Conservation (phyloP, 2,329 filamentous ascomycete species). For the Clonostachys solani region DNA sequence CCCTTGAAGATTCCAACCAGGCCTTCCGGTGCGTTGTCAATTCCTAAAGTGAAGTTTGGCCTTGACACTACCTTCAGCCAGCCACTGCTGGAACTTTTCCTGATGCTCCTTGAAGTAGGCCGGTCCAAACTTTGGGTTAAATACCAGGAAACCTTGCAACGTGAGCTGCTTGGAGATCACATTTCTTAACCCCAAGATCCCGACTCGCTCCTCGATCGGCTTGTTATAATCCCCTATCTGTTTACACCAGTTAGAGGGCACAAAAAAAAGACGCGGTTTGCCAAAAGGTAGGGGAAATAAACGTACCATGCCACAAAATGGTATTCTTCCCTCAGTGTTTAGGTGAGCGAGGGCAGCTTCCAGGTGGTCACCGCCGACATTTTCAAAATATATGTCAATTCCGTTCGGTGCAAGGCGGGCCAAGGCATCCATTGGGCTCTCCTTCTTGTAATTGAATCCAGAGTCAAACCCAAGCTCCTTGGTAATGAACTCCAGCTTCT, state of each 20-base stretch:
- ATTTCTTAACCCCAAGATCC: conserved; percentile 60
- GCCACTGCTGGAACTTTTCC: conserved; percentile 71
- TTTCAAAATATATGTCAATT: conserved; percentile 63
- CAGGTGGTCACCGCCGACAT: conserved; percentile 48
- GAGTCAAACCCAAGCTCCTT: conserved; percentile 47
- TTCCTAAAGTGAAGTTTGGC: conserved; percentile 67
- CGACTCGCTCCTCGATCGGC: conserved; percentile 48
- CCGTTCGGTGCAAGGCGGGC: conserved; percentile 69
- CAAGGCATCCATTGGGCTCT: conserved; percentile 65
- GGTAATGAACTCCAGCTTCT: conserved; percentile 67
- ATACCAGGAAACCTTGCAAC: conserved; percentile 74
- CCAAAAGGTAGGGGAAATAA: background rate
- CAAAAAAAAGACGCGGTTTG: background rate
- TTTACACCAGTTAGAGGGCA: background rate
- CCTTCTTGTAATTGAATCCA: conserved; percentile 88
- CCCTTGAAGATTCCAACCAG: conserved; percentile 72
- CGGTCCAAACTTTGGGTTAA: conserved; percentile 59
- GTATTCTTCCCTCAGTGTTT: conserved; percentile 63
- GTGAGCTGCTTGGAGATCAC: conserved; percentile 66
- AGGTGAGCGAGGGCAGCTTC: conserved; percentile 37
- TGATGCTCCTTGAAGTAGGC: conserved; percentile 68
- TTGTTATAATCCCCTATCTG: conserved; percentile 71
- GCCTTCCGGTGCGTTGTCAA: conserved; percentile 73
- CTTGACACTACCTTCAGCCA: conserved; percentile 72
- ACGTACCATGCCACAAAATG: conserved; percentile 57